Conservation (phyloP, 306 rosid genomes). For the Fagus crenata region DNA sequence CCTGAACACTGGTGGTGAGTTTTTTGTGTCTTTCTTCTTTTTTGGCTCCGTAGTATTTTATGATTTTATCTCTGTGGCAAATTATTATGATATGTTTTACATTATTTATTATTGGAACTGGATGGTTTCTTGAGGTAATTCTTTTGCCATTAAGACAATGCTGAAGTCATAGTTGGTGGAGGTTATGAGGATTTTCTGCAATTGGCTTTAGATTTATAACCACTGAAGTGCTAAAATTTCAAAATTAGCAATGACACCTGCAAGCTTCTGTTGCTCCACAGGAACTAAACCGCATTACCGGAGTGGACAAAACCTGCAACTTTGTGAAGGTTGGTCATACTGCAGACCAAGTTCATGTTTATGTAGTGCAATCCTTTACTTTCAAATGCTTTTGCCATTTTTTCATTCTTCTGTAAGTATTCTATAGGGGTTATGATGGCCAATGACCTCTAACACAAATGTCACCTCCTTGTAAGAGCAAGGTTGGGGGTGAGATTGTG, state of each 20-base stretch:
- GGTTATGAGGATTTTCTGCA: background rate
- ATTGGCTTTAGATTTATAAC: background rate
- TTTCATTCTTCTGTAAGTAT: background rate
- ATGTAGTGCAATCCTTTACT: slow-evolving; percentile 6
- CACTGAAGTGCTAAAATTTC: background rate
- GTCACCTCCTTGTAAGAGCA: too few species aligned
- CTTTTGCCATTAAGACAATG: slow-evolving; percentile 1
- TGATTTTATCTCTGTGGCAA: slow-evolving; percentile 6
- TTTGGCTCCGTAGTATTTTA: background rate
- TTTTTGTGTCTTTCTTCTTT: slow-evolving; percentile 10
- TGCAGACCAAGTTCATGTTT: slow-evolving; percentile 21
- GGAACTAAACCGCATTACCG: slow-evolving; percentile 65
- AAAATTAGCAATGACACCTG: slow-evolving; percentile 11
- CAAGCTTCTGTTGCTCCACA: slow-evolving; percentile 31
- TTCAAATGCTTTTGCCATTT: slow-evolving; percentile 15
- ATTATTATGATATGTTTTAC: background rate
- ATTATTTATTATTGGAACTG: background rate
- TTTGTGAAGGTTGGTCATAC: slow-evolving; percentile 70
- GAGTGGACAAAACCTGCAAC: slow-evolving; percentile 71
- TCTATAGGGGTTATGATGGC: background rate
- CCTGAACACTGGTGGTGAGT: slow-evolving; percentile 6
- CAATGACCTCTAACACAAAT: too few species aligned
- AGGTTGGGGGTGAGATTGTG: too few species aligned
- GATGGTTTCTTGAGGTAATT: slow-evolving; percentile 2
- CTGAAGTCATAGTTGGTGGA: slow-evolving; percentile 7